Conservation (phyloP, 495 filamentous ascomycete genomes). For the Chaetomium cochliodes region DNA sequence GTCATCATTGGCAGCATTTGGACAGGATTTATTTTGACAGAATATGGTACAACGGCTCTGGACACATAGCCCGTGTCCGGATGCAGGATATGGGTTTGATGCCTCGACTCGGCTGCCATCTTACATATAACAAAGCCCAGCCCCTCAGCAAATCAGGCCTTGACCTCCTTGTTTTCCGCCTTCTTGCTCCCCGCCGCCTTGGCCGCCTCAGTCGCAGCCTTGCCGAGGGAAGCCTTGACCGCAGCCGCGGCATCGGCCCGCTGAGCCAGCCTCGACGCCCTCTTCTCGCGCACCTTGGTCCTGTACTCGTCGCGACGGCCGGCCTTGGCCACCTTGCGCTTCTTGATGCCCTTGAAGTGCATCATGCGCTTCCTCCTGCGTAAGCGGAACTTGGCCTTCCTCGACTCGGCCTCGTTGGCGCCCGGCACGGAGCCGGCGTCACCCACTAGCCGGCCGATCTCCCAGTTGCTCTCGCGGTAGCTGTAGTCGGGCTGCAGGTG, state of each 20-base stretch:
- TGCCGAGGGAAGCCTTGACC: slow-evolving; percentile 13
- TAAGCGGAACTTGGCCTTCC: slow-evolving; percentile 34
- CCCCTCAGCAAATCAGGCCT: slow-evolving; percentile 8
- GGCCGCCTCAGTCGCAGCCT: slow-evolving; percentile 12
- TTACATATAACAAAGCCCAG: background rate
- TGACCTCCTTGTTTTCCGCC: slow-evolving; percentile 10
- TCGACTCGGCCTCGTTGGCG: slow-evolving; percentile 31
- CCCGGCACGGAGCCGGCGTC: slow-evolving; percentile 32
- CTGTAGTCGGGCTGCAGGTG: slow-evolving; percentile 68
- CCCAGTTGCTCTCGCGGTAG: slow-evolving; percentile 81
- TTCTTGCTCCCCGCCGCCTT: background rate
- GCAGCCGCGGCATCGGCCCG: slow-evolving; percentile 13
- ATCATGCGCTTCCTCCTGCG: slow-evolving; percentile 29
- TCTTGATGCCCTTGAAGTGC: slow-evolving; percentile 28
- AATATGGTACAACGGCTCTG: slow-evolving; percentile 19
- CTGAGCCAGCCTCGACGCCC: slow-evolving; percentile 20
- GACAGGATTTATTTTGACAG: slow-evolving; percentile 25
- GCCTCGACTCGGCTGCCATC: slow-evolving; percentile 3
- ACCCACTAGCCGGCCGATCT: slow-evolving; percentile 62
- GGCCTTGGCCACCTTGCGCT: slow-evolving; percentile 29
- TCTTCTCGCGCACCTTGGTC: slow-evolving; percentile 25
- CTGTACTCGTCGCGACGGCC: slow-evolving; percentile 27
- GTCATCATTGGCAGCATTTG: background rate
- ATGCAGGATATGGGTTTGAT: background rate
- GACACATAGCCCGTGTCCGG: too few species aligned